A percentile compares a stretch with the other conserved stretches of the same genome.
Conservation (phyloP, 2,329 filamentous ascomycete genomes). For the Neocatenulostroma microsporum region DNA sequence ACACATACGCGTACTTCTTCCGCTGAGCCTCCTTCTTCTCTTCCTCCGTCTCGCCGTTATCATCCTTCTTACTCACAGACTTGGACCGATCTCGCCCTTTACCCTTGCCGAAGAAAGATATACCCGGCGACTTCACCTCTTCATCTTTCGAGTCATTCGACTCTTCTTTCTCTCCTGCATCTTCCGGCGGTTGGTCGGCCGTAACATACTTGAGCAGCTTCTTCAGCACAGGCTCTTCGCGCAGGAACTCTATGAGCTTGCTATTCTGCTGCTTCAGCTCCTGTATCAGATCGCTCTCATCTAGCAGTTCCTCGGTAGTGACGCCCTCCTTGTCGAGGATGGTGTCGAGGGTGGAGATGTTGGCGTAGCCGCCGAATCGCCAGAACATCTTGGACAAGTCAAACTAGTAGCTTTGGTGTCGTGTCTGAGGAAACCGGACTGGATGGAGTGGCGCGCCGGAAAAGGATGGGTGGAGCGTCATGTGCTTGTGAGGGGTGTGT, state of each 20-base stretch:
- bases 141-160: slow-evolving; percentile 41
- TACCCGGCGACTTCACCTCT: slow-evolving; percentile 37
- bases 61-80: slow-evolving; percentile 33
- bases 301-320: slow-evolving; percentile 87
- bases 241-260: slow-evolving; percentile 91
- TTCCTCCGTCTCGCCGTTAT: slow-evolving; percentile 37
- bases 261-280: slow-evolving; percentile 98
- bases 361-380: slow-evolving; percentile 98
- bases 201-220: slow-evolving; percentile 86
- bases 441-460: too few relatives aligned
- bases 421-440: slow-evolving; percentile 3
- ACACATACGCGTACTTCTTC: slow-evolving; percentile 86
- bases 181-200: slow-evolving; percentile 58
- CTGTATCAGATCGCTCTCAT: slow-evolving; percentile 92
- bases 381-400: slow-evolving; percentile 82
- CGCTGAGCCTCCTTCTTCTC: slow-evolving; percentile 85
- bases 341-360: slow-evolving; percentile 90
- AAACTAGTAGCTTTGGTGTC: too few relatives aligned
- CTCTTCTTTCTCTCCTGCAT: slow-evolving; percentile 27
- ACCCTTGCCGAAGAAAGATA: slow-evolving; percentile 42
- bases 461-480: too few relatives aligned
- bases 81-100: slow-evolving; percentile 36
- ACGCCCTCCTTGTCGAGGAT: slow-evolving; percentile 95
- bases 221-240: slow-evolving; percentile 77
- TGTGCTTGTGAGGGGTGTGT: too few relatives aligned